Conservation (phyloP, 129 eudicot genomes). For the Centaurea solstitialis region DNA sequence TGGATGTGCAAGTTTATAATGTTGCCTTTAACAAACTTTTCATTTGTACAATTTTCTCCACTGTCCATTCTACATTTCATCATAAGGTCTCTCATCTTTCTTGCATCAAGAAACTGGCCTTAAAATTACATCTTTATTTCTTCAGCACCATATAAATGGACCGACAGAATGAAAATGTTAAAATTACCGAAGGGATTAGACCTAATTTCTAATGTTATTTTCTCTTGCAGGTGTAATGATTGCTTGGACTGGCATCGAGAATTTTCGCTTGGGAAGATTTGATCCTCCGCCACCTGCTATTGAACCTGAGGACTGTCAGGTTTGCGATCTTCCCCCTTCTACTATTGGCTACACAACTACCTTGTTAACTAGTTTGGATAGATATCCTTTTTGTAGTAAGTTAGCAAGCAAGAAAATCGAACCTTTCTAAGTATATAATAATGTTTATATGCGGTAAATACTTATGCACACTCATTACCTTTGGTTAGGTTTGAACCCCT, state of each 20-base stretch:
- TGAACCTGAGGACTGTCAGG: slow-evolving; percentile 81
- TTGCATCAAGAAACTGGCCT: neutral
- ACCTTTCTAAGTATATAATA: neutral
- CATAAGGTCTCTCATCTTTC: neutral
- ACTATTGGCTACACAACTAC: neutral
- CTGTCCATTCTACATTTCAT: neutral
- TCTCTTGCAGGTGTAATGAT: slow-evolving; percentile 76
- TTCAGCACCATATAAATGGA: neutral
- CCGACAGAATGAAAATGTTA: neutral
- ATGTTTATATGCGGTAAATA: neutral
- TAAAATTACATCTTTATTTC: neutral
- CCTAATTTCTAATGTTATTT: neutral
- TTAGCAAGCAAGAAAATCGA: neutral
- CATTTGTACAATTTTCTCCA: neutral
- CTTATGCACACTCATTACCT: neutral
- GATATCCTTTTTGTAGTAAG: neutral
- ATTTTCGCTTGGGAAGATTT: slow-evolving; percentile 85
- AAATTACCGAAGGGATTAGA: neutral
- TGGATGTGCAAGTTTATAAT: too few species aligned
- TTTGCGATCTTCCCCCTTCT: slow-evolving; percentile 26
- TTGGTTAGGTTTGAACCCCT: neutral
- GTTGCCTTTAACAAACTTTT: neutral
- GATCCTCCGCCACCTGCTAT: slow-evolving; percentile 89
- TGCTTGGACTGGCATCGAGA: slow-evolving; percentile 98
- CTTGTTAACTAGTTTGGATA: neutral